These are phyloP conservation scores for Penicillium desertorum DNA, from an alignment of 495 filamentous ascomycete genomes.

Conservation along the genomic window DNA sequence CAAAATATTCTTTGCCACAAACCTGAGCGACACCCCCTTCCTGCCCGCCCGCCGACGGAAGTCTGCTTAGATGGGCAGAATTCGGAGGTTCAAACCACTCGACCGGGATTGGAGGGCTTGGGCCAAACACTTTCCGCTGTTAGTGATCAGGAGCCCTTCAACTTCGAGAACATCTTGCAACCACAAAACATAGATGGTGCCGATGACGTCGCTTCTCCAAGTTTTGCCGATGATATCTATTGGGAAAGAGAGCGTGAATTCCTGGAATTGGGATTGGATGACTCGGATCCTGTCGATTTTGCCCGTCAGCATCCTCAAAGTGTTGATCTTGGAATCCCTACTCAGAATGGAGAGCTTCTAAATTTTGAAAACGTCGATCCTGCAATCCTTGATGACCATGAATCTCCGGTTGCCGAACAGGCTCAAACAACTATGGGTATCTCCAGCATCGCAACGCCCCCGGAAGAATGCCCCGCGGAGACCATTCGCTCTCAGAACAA, in stretches of 20 bases:
- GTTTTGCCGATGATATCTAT: background rate
- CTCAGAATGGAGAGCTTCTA: constrained; percentile 1
- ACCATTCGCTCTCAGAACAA: background rate
- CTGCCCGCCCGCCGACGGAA: constrained; percentile 12
- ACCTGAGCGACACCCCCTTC: constrained; percentile 11
- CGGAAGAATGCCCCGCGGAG: background rate
- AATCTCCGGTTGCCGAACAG: background rate
- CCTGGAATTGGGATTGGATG: background rate
- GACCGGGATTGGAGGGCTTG: background rate
- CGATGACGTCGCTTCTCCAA: background rate
- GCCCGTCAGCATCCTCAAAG: background rate
- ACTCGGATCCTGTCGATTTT: background rate
- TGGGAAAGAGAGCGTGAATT: background rate
- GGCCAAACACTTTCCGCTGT: background rate
- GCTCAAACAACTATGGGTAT: background rate
- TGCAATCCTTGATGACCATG: background rate
- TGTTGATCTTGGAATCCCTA: background rate
- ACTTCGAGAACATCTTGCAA: constrained; percentile 1
- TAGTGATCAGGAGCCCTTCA: background rate
- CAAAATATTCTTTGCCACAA: background rate
- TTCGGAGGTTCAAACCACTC: background rate
- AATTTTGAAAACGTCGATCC: background rate
- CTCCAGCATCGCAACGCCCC: background rate
- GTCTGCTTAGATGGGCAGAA: constrained; percentile 1
- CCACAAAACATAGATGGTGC: background rate